Evolutionary conservation across 2,329 filamentous ascomycete species (phyloP), one percentile per base, ranked within the genome.

Genomic region (Cylindrodendrum hubeiense): DNA sequence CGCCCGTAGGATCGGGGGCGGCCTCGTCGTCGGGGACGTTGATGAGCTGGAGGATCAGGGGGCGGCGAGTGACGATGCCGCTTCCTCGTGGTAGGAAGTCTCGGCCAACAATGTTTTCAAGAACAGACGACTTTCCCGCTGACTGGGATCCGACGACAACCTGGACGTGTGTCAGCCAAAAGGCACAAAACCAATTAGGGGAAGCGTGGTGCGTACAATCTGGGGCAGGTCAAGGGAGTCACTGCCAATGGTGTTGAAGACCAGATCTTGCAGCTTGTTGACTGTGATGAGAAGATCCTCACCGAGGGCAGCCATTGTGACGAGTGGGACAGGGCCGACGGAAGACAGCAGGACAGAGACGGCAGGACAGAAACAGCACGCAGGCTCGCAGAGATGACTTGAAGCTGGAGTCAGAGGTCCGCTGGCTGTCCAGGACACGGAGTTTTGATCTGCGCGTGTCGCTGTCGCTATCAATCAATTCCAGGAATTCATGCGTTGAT

Each of bases 231-330:
- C 96, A 67, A 99, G 88, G 57, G 95, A 98, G 82, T 99, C 96
- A 85, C 95, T 98, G 82, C 96, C 96, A 81, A 99, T 99, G 73
- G 96, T 99, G 84, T 99, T 99, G 86, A 99, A 99, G 77, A 99
- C 96, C 78, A 99, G 84, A 82, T 98, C 96, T 83, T 99, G 96
- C 77, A 99, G 87, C 86, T 97, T 97, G 87, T 99, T 99, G 84
- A 99, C 96, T 71, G 94, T 97, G 74, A 89, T 90, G 79, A 99
- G 89, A 82, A 99, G 86, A 83, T 99, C 95, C 82, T 99, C 96
- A 78, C 96, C 95, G 76, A 99, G 90, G 77, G 95, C 90, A 79
- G 96, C 93, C 96, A 98, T 99, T 79, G 67, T 77, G 77, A 76
- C 71, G 72, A 64, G 65, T 21, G 61, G 60, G 49, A 54, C 51